Conservation (phyloP, 139 green algal species). For the Volvox reticuliferus region DNA sequence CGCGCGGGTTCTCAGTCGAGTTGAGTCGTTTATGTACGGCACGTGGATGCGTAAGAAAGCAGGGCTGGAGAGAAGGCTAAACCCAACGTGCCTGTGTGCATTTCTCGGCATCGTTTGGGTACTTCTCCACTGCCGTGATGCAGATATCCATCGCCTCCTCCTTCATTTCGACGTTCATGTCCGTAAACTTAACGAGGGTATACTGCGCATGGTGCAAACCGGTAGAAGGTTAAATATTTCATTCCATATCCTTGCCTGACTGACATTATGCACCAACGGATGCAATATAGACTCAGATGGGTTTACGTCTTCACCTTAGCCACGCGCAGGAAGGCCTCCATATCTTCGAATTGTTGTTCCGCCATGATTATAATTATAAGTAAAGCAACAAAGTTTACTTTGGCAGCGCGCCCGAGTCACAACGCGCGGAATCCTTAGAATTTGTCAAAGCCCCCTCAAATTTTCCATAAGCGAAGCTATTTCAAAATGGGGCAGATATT, state of each 20-base stretch:
- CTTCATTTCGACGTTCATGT: conserved; percentile 89
- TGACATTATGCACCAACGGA: too few relatives aligned
- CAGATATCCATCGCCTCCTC: conserved; percentile 91
- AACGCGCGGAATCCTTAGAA: conserved; percentile 5
- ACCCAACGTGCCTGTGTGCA: conserved; percentile 78
- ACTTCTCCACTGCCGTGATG: conserved; percentile 87
- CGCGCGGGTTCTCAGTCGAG: too few relatives aligned
- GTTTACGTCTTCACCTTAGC: conserved; percentile 57
- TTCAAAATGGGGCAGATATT: not conserved
- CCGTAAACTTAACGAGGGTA: conserved; percentile 84
- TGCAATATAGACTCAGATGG: too few relatives aligned
- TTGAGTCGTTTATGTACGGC: too few relatives aligned
- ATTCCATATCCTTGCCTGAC: too few relatives aligned
- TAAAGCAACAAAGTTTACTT: not conserved
- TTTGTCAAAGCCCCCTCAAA: not conserved
- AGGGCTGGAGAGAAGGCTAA: not conserved
- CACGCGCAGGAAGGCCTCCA: conserved; percentile 74
- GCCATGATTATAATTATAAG: conserved; percentile 15
- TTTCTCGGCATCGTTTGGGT: conserved; percentile 85
- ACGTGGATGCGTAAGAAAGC: too few relatives aligned
- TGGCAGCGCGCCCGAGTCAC: not conserved
- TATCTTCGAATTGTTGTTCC: conserved; percentile 64
- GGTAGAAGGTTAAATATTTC: not conserved
- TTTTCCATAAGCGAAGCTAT: not conserved
- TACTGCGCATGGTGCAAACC: conserved; percentile 59